Evolutionary conservation across 805 yeast species (phyloP).

Genomic region (Starmerella vaccinii): DNA sequence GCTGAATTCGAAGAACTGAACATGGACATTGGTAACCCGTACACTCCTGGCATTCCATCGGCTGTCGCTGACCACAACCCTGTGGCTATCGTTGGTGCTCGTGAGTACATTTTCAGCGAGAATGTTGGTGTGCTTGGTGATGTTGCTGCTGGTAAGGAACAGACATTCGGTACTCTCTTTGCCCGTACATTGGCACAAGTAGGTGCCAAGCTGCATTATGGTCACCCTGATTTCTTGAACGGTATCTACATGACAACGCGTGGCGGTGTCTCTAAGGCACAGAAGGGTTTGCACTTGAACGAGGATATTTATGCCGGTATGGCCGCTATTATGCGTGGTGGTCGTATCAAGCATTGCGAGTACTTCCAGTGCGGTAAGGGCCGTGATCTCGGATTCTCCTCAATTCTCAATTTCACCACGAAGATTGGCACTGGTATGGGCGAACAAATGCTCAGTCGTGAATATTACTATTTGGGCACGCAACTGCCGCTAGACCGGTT

Average conservation of each 20-base stretch:
- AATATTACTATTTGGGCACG: slow-evolving; percentile 83
- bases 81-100: slow-evolving; percentile 88
- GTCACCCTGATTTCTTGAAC: slow-evolving; percentile 92
- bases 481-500: slow-evolving; percentile 81
- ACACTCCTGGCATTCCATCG: slow-evolving; percentile 44
- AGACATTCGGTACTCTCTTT: slow-evolving; percentile 90
- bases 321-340: slow-evolving; percentile 81
- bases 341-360: slow-evolving; percentile 89
- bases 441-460: slow-evolving; percentile 85
- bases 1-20: slow-evolving; percentile 84
- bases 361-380: slow-evolving; percentile 97
- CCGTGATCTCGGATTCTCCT: slow-evolving; percentile 85
- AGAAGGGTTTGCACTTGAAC: slow-evolving; percentile 81
- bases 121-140: slow-evolving; percentile 88
- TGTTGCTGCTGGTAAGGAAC: slow-evolving; percentile 95
- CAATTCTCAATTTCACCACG: slow-evolving; percentile 84
- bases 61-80: slow-evolving; percentile 36
- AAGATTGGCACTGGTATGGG: slow-evolving; percentile 99
- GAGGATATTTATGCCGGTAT: slow-evolving; percentile 96
- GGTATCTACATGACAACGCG: slow-evolving; percentile 87
- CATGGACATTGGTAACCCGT: slow-evolving; percentile 41
- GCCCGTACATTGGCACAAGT: slow-evolving; percentile 88
- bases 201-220: slow-evolving; percentile 91
- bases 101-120: slow-evolving; percentile 91
- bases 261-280: slow-evolving; percentile 94